phyloP scores from a whole-genome alignment of 148 eudicot species.

The Cornus controversa region DNA sequence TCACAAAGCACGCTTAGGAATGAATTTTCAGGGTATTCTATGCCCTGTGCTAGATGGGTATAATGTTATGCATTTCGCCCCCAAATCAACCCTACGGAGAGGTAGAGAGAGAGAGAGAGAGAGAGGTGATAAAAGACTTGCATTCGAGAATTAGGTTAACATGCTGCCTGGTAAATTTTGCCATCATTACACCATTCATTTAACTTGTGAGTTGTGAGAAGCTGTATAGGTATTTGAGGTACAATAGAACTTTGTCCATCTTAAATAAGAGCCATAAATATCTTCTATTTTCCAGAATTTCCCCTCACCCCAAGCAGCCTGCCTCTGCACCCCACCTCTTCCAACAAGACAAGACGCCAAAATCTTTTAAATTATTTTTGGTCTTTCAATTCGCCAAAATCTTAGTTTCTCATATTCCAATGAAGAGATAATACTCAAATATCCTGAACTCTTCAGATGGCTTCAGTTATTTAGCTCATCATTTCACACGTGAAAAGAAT shows the following conservation, averaged over 20 bases:
- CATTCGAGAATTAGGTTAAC: neutral
- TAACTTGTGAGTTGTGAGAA: neutral
- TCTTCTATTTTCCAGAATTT: neutral
- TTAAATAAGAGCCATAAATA: slow-evolving; percentile 7
- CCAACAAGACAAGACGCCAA: neutral
- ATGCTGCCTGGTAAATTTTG: neutral
- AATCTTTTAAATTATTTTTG: too few species aligned
- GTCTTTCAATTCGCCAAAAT: neutral
- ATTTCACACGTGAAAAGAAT: neutral
- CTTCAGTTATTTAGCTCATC: neutral
- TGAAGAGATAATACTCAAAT: neutral
- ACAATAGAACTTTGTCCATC: neutral
- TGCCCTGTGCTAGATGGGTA: neutral
- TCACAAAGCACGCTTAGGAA: neutral
- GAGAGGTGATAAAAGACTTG: neutral
- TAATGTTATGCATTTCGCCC: neutral
- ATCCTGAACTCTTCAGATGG: neutral
- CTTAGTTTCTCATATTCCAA: neutral
- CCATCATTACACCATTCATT: neutral
- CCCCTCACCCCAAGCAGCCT: neutral
- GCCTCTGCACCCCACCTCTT: neutral
- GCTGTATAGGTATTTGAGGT: neutral
- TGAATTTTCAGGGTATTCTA: neutral
- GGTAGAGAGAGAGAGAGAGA: neutral
- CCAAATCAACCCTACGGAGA: too few species aligned